Evolutionary conservation across 1,284 basidiomycete species (phyloP).

Genomic region (Golubevia sp.): DNA sequence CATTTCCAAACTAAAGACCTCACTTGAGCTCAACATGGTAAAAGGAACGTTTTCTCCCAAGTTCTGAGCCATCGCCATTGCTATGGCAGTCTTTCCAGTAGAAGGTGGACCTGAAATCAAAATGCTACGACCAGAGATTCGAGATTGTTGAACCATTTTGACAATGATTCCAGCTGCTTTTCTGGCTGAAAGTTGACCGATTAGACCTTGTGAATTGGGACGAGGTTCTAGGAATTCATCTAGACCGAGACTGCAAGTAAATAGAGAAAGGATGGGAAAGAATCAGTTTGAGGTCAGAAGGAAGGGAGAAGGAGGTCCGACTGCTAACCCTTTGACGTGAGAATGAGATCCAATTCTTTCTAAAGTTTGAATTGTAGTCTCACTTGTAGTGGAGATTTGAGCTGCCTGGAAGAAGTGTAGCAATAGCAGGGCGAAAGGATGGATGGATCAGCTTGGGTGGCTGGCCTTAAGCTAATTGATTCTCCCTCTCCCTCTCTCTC

Average conservation of each 20-base stretch:
- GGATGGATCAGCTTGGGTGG: too few relatives aligned
- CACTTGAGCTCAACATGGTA: conserved; percentile 93
- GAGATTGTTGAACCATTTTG: conserved; percentile 95
- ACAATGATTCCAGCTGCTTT: conserved; percentile 97
- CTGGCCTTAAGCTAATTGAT: too few relatives aligned
- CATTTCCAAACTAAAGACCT: conserved; percentile 94
- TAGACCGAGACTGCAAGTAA: conserved; percentile 89
- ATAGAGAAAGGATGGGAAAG: not conserved
- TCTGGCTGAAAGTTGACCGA: conserved; percentile 90
- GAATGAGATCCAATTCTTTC: conserved; percentile 58
- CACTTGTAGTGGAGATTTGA: conserved; percentile 43
- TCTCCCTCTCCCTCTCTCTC: too few relatives aligned
- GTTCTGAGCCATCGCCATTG: conserved; percentile 95
- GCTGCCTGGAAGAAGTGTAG: conserved; percentile 32
- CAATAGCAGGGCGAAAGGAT: not conserved
- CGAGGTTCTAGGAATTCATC: conserved; percentile 88
- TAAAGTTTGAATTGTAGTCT: conserved; percentile 44
- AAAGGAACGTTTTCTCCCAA: conserved; percentile 93
- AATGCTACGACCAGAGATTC: conserved; percentile 92
- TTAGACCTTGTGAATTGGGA: conserved; percentile 86
- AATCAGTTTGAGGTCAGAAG: not conserved
- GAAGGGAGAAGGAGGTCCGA: not conserved
- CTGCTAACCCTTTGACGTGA: conserved; percentile 38
- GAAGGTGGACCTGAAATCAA: conserved; percentile 94
- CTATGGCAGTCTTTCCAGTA: conserved; percentile 96